phyloP scores from a whole-genome alignment of 176 grass and related monocot species.

The Paspalum notatum region DNA sequence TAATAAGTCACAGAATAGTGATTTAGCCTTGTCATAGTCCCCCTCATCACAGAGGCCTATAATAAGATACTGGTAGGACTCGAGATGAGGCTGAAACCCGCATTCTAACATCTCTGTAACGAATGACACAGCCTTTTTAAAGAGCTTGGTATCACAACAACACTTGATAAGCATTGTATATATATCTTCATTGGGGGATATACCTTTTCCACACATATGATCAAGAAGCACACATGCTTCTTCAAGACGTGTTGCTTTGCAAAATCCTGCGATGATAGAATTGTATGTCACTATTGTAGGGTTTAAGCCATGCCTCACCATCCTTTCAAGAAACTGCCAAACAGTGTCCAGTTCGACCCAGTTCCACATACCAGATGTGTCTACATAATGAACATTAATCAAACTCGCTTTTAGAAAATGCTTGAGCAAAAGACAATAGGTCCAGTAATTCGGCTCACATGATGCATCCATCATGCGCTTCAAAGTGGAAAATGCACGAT shows the following conservation, averaged over 20 bases:
- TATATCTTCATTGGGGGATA: constrained; percentile 72
- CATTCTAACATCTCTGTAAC: constrained; percentile 59
- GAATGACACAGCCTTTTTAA: constrained; percentile 62
- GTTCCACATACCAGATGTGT: constrained; percentile 61
- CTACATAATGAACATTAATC: constrained; percentile 45
- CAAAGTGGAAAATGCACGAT: constrained; percentile 66
- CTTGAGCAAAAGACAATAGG: constrained; percentile 79
- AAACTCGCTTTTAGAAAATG: constrained; percentile 55
- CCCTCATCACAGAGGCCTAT: constrained; percentile 66
- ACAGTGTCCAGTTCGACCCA: constrained; percentile 55
- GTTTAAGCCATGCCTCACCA: constrained; percentile 62
- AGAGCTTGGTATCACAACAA: constrained; percentile 63
- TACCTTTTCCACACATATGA: constrained; percentile 63
- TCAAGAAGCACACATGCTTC: constrained; percentile 68
- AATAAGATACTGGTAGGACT: constrained; percentile 69
- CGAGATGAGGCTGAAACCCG: constrained; percentile 66
- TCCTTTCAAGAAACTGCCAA: constrained; percentile 67
- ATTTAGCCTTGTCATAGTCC: constrained; percentile 64
- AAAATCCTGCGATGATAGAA: constrained; percentile 70
- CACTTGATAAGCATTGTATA: constrained; percentile 76
- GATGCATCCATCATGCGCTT: constrained; percentile 75
- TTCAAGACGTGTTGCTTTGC: constrained; percentile 60
- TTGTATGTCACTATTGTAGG: constrained; percentile 59
- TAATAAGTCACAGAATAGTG: constrained; percentile 63
- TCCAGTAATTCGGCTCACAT: constrained; percentile 71